Base-by-base conservation (phyloP, 202 grass and related monocot species). In the Setaria italica region DNA sequence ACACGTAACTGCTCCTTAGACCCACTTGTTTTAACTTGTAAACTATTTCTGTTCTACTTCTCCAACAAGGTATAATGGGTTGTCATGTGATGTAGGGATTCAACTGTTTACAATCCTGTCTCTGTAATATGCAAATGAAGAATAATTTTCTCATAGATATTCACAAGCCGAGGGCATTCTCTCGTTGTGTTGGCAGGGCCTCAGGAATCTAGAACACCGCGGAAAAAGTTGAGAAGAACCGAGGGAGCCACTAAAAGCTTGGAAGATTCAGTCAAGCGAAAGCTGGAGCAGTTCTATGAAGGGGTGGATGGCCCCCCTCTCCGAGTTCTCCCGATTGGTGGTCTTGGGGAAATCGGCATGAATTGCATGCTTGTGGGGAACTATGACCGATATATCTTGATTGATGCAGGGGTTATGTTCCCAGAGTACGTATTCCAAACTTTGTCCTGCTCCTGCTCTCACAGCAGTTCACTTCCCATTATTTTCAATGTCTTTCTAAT, bases 361-460 rank as follows among this genome's bases (percentile, higher is more conserved):
- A 99, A 96, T 62, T 99, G 97, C 88, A 99, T 99, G 97, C 97
- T 99, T 6, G 90, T 99, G 69, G 97, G 97, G 53, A 92, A 99
- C 66, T 99, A 91, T 56, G 97, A 99, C 58, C 92, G 94, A 66
- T 99, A 99, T 85, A 99, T 99, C 51, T 85, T 99, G 87, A 94
- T 99, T 67, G 97, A 99, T 82, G 97, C 97, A 39, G 97, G 97
- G 7, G 77, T 99, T 68, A 99, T 99, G 97, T 99, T 99, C 72
- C 97, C 97, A 62, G 97, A 99, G 97, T 99, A 99, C 15, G 95
- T 86, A 54, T 29, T 87, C 32, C 71, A 30, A 32, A 68, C 19
- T 6, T 0, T 79, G 69, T 47, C 72, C 82, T 83, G 42, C 33
- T 75, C 30, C 3, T 69, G 4, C 46, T 83, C 21, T 72, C 8